Percentiles rank a stretch among this genome's conserved stretches.
Conservation (phyloP, 1,284 basidiomycete genomes). For the Melampsora americana region DNA sequence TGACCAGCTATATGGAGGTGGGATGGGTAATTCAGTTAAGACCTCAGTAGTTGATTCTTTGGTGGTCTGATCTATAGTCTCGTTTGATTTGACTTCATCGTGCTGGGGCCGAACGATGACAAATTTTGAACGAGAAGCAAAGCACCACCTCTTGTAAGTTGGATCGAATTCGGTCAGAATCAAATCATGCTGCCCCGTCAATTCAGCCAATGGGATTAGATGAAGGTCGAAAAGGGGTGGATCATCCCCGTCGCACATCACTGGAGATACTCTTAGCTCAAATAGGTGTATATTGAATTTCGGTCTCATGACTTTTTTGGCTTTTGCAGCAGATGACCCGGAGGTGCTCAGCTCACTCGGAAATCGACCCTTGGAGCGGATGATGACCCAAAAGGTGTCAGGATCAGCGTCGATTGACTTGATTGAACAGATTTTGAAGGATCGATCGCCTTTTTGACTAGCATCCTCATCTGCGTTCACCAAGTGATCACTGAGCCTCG, state of each 20-base stretch:
- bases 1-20: conserved; percentile 48
- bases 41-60: too few relatives aligned
- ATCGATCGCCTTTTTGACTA: neutral
- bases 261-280: neutral
- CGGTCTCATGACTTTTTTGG: neutral
- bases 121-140: conserved; percentile 13
- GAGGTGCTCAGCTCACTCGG: neutral
- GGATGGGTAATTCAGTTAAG: neutral
- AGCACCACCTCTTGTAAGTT: conserved; percentile 13
- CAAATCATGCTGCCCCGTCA: conserved; percentile 8
- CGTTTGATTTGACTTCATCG: neutral
- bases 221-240: conserved; percentile 4
- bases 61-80: neutral
- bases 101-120: neutral
- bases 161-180: conserved; percentile 13
- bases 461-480: neutral
- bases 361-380: neutral
- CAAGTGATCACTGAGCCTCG: neutral
- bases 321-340: neutral
- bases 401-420: neutral
- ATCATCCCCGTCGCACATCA: neutral
- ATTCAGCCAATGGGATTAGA: neutral
- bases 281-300: neutral
- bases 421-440: neutral
- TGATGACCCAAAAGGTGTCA: neutral